These are phyloP conservation scores for Fusarium buharicum DNA, from an alignment of 2,329 filamentous ascomycete genomes.

Conservation along the genomic window DNA sequence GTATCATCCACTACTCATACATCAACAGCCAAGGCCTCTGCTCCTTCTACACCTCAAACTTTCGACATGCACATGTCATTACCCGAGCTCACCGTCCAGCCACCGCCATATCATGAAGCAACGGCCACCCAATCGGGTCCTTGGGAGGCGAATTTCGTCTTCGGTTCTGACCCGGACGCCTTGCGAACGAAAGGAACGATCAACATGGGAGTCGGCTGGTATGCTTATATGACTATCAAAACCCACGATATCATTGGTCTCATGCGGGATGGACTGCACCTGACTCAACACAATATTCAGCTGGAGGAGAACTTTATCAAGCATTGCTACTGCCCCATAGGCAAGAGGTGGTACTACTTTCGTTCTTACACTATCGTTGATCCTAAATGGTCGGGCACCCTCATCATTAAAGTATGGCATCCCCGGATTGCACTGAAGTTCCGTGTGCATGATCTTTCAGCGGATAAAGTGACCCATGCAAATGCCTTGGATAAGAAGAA, in stretches of 20 bases:
- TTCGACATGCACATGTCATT: too few relatives aligned
- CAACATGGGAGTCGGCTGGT: slow-evolving; percentile 12
- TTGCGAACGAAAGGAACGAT: neutral
- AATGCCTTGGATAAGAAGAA: neutral
- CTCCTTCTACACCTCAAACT: too few relatives aligned
- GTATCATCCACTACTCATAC: too few relatives aligned
- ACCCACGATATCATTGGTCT: neutral
- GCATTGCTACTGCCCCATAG: neutral
- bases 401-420: neutral
- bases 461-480: neutral
- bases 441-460: neutral
- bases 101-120: neutral
- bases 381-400: neutral
- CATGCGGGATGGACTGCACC: slow-evolving; percentile 2
- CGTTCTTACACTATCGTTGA: neutral
- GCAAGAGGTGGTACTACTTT: neutral
- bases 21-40: too few relatives aligned
- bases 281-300: neutral
- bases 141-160: neutral
- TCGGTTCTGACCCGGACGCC: neutral
- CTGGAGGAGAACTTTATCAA: neutral
- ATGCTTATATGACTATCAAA: neutral
- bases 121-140: neutral
- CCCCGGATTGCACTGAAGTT: neutral
- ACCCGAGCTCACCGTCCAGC: too few relatives aligned